phyloP scores from a whole-genome alignment of 306 rosid genomes.

The Crataegus laevigata region DNA sequence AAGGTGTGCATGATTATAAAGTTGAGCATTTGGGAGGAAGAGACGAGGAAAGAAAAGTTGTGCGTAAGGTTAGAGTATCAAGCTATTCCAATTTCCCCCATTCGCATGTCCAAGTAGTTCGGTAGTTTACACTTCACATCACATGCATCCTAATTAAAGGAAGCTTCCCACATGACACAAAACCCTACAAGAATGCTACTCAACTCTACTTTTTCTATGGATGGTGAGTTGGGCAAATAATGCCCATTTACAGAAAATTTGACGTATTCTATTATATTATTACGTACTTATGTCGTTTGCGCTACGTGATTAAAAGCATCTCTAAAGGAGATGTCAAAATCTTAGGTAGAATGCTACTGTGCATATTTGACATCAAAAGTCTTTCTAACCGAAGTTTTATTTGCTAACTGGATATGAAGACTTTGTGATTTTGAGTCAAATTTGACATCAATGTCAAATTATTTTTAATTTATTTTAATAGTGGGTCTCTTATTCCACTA shows the following conservation, averaged over 20 bases:
- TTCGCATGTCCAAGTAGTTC: slow-evolving; percentile 9
- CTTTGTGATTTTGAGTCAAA: too few relatives aligned
- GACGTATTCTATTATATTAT: background rate
- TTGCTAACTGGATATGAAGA: too few relatives aligned
- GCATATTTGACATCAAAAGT: too few relatives aligned
- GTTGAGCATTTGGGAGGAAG: slow-evolving; percentile 31
- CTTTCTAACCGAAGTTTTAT: too few relatives aligned
- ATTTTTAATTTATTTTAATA: too few relatives aligned
- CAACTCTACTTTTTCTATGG: background rate
- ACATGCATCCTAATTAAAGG: slow-evolving; percentile 7
- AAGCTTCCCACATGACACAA: background rate
- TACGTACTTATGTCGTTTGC: too few relatives aligned
- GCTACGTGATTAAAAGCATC: accelerated
- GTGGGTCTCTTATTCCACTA: too few relatives aligned
- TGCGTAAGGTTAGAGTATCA: slow-evolving; percentile 27
- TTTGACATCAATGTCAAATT: too few relatives aligned
- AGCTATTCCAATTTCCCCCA: slow-evolving; percentile 23
- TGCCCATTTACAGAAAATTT: too few relatives aligned
- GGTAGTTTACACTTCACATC: slow-evolving; percentile 8
- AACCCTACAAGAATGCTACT: background rate
- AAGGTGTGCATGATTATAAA: slow-evolving; percentile 17
- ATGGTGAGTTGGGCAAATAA: background rate
- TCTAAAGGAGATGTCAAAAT: too few relatives aligned
- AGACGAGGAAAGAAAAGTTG: slow-evolving; percentile 37
- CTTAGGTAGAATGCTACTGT: too few relatives aligned